These are phyloP conservation scores for Dittrichia graveolens DNA, from an alignment of 129 eudicot species.

Conservation along the genomic window DNA sequence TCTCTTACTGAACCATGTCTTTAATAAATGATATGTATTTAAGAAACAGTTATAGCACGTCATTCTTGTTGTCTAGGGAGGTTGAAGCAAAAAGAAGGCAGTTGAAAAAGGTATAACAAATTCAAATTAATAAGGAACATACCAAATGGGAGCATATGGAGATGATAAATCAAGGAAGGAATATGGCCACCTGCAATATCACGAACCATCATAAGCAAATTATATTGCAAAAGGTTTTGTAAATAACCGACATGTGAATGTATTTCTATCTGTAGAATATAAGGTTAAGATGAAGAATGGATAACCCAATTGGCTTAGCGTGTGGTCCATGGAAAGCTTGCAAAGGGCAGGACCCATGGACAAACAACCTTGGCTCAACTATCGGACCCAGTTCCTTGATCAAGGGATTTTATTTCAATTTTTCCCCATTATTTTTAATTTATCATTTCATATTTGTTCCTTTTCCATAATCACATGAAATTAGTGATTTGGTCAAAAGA, in stretches of 20 bases:
- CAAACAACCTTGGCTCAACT: not conserved
- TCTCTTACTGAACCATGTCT: no score
- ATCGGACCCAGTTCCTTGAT: no score
- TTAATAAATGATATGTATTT: not conserved
- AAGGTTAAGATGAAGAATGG: no score
- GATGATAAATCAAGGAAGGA: slow-evolving; percentile 89
- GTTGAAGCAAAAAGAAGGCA: not conserved
- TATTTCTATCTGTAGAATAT: not conserved
- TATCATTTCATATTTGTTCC: not conserved
- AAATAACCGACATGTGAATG: not conserved
- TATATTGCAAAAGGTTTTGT: not conserved
- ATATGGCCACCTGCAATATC: slow-evolving; percentile 92
- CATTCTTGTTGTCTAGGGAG: not conserved
- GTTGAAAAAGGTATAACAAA: not conserved
- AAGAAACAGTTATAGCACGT: not conserved
- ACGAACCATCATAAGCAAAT: slow-evolving; percentile 8
- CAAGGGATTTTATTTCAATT: no score
- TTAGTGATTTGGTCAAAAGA: slow-evolving; percentile 9
- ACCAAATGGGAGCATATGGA: slow-evolving; percentile 90
- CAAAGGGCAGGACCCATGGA: not conserved
- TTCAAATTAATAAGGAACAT: slow-evolving; percentile 21
- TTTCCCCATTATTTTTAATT: not conserved
- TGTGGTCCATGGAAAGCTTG: not conserved
- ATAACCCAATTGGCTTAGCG: no score
- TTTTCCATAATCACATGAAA: slow-evolving; percentile 1